Evolutionary conservation across 345 rosid genomes (phyloP).

Genomic region (Rhizophora mangle): DNA sequence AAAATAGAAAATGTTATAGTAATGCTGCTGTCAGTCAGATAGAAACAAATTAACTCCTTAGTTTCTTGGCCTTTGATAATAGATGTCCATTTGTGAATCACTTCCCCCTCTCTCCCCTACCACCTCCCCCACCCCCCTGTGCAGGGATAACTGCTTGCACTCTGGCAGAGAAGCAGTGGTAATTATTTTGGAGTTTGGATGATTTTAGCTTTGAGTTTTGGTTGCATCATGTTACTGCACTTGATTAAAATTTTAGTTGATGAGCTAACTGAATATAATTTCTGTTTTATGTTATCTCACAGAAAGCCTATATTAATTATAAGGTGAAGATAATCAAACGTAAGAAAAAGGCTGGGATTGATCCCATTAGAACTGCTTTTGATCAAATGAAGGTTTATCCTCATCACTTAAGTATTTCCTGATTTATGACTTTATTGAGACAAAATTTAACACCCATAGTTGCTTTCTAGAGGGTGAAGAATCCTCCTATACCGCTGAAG

Average conservation of each 20-base stretch:
- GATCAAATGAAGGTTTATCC: conserved; percentile 74
- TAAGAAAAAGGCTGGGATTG: conserved; percentile 77
- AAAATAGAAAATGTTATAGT: no score
- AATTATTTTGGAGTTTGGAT: not conserved
- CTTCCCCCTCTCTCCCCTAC: no score
- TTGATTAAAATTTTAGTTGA: conserved; percentile 5
- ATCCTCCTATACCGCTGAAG: conserved; percentile 83
- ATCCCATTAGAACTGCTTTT: conserved; percentile 83
- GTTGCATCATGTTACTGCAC: conserved; percentile 8
- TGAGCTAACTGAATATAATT: conserved; percentile 14
- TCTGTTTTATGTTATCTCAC: conserved; percentile 32
- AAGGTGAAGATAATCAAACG: conserved; percentile 53
- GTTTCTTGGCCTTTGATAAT: not conserved
- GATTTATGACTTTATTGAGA: conserved; percentile 2
- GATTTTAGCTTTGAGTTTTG: not conserved
- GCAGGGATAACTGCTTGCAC: not conserved
- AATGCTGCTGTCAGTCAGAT: no score
- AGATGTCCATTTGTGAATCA: not conserved
- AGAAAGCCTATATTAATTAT: conserved; percentile 64
- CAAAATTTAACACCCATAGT: conserved; percentile 10
- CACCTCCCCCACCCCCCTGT: no score
- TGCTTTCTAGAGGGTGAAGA: conserved; percentile 77
- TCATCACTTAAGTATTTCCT: conserved; percentile 5
- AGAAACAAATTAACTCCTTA: no score
- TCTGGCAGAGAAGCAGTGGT: not conserved